Evolutionary conservation across 2,329 filamentous ascomycete species (phyloP), one percentile per base, ranked within the genome.

Genomic region (Venturia nashicola): DNA sequence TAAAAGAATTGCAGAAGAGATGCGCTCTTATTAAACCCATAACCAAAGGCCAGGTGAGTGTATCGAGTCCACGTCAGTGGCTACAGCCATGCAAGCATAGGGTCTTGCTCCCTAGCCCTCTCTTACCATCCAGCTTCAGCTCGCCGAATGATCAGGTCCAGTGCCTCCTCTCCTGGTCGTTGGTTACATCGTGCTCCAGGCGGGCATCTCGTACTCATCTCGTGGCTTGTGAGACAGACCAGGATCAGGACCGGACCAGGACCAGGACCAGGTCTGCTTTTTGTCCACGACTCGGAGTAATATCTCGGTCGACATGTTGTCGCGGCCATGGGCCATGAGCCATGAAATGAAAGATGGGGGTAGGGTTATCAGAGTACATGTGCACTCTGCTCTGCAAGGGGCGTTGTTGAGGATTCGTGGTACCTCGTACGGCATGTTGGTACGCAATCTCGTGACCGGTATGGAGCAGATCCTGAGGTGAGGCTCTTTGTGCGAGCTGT

Each of bases 191-290:
- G 51, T 57, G 51, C 51, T 36, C 27, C 51, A 57, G 27, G 2
- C 51, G 12, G 51, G 6, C 20, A n/a, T 32, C 27, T 36, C 36
- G 27, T 7, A 11, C 16, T 1, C 14, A 57, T 57, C 51, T 57
- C 51, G 51, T 57, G 51, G 51, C 27, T 57, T 57, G 27, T 36
- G 32, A 57, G 51, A 57, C 51, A 57, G 51, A 57, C 27, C 51
- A 27, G 51, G 51, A 27, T 14, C 32, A n/a, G 51, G 51, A n/a
- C n/a, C n/a, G n/a, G n/a, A n/a, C n/a, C n/a, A n/a, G n/a, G 51
- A 57, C 27, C 51, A 27, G 51, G 51, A 27, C 27, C 32, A n/a
- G 51, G 51, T 36, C 32, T 36, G 32, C 32, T 16, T 54, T 54
- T n/a, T 36, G 23, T 34, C 27, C n/a, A n/a, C 32, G 51, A 6